A percentile compares a stretch with the other conserved stretches of the same genome.
These are phyloP conservation scores for Saccharomyces pastorianus DNA, from an alignment of 1,139 yeast genomes.

Conservation along the genomic window DNA sequence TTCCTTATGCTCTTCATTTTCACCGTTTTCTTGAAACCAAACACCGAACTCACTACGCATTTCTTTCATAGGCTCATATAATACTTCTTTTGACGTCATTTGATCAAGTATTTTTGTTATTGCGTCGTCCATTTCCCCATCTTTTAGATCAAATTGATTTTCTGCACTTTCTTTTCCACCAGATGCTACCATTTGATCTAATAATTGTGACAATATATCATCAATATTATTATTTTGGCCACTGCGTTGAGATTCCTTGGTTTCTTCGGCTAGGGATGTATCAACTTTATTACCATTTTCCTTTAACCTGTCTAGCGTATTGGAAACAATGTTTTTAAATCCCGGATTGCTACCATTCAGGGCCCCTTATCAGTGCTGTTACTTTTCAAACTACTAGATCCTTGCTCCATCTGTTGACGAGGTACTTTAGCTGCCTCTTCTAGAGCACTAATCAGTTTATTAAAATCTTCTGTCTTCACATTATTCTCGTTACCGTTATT, in stretches of 20 bases:
- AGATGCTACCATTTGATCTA: conserved; percentile 36
- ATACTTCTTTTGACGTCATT: conserved; percentile 74
- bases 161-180: conserved; percentile 30
- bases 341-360: conserved; percentile 31
- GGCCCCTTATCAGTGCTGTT: conserved; percentile 32
- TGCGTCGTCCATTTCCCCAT: conserved; percentile 50
- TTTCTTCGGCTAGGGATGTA: conserved; percentile 44
- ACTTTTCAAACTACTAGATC: conserved; percentile 41
- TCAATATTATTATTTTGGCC: conserved; percentile 36
- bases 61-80: conserved; percentile 84
- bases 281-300: conserved; percentile 63
- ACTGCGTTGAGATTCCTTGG: conserved; percentile 21
- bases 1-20: conserved; percentile 38
- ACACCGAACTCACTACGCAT: conserved; percentile 51
- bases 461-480: conserved; percentile 43
- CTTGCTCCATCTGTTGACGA: conserved; percentile 40
- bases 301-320: conserved; percentile 71
- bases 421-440: conserved; percentile 50
- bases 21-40: conserved; percentile 37
- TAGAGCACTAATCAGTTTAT: conserved; percentile 47
- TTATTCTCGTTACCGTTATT: conserved; percentile 24
- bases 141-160: conserved; percentile 40
- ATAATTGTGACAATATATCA: conserved; percentile 50
- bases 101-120: conserved; percentile 75
- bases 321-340: conserved; percentile 71